Conservation (phyloP, 2,329 filamentous ascomycete species). For the Bipolaris oryzae region DNA sequence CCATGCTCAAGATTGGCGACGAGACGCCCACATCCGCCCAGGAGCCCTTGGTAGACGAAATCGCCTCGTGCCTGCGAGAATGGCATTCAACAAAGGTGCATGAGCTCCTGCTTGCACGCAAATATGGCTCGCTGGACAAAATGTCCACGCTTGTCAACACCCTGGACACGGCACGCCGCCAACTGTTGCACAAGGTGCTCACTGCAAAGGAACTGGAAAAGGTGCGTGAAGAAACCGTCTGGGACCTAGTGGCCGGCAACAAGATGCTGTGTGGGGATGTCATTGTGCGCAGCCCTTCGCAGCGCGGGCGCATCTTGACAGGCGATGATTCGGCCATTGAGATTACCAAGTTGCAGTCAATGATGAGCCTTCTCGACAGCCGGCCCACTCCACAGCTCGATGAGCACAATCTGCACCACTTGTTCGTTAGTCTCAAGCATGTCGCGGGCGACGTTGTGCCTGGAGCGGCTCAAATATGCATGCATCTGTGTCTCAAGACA, state of each 20-base stretch:
- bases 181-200: slow-evolving; percentile 92
- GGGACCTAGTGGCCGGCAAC: slow-evolving; percentile 93
- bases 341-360: slow-evolving; percentile 86
- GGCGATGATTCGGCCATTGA: slow-evolving; percentile 93
- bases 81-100: slow-evolving; percentile 99
- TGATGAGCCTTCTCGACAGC: slow-evolving; percentile 92
- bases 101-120: slow-evolving; percentile 80
- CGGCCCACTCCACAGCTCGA: slow-evolving; percentile 72
- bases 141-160: slow-evolving; percentile 79
- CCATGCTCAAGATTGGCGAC: slow-evolving; percentile 96
- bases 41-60: slow-evolving; percentile 95
- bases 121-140: slow-evolving; percentile 80
- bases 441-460: slow-evolving; percentile 79
- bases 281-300: slow-evolving; percentile 86
- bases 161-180: slow-evolving; percentile 84
- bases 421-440: slow-evolving; percentile 82
- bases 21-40: slow-evolving; percentile 88
- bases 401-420: slow-evolving; percentile 76
- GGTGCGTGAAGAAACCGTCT: slow-evolving; percentile 87
- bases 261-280: slow-evolving; percentile 93
- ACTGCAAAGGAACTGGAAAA: slow-evolving; percentile 82
- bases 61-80: slow-evolving; percentile 93
- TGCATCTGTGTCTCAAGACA: slow-evolving; percentile 77
- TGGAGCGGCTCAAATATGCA: slow-evolving; percentile 71
- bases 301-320: slow-evolving; percentile 83